Base-by-base conservation (phyloP, 495 filamentous ascomycete genomes). In the Neurospora sp. region DNA sequence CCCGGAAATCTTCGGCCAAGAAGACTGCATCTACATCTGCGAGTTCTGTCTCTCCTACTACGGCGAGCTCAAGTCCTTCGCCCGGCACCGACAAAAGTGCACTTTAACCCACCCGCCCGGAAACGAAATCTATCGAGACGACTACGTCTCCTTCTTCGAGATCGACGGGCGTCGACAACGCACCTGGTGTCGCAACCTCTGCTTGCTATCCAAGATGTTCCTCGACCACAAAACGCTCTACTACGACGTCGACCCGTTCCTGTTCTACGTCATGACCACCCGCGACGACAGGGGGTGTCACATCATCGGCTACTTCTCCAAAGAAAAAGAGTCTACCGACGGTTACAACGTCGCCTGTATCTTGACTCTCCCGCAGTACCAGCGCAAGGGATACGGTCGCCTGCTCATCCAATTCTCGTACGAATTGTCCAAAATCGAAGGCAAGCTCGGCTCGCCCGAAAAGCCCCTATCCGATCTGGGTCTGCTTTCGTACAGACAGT, bases 221-320 rank as follows among this genome's bases (percentile, higher is more conserved):
- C 89, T 99, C 37, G 96, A 98, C 76, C 96, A 98, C 84, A 99
- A 99, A 81, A 98, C 96, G 8, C 91, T 99, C n/a, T 99, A 97
- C 86, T 99, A 98, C 83, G 96, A 99, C 77, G 96, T 99, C 70
- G 96, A 99, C 78, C 96, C 96, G 9, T 99, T 99, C 82, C 84
- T 98, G 10, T 99, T 98, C 86, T 99, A 99, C 83, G 95, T 94
- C 87, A 99, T 99, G 96, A 92, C 89, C 70, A 91, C 89, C 16
- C 89, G 94, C 71, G 92, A 93, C 73, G 91, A 93, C 68, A 91
- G 91, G 69, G 96, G 96, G 10, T 95, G 91, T 79, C 96, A 98
- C 78, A 86, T 99, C 0, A 92, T 98, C 69, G 96, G 96, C 71
- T 99, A 97, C 79, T 99, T 99, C 81, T 95, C 92, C 75, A 99